Evolutionary conservation across 1,284 basidiomycete species (phyloP).

Genomic region (Cutaneotrichosporon sp.): DNA sequence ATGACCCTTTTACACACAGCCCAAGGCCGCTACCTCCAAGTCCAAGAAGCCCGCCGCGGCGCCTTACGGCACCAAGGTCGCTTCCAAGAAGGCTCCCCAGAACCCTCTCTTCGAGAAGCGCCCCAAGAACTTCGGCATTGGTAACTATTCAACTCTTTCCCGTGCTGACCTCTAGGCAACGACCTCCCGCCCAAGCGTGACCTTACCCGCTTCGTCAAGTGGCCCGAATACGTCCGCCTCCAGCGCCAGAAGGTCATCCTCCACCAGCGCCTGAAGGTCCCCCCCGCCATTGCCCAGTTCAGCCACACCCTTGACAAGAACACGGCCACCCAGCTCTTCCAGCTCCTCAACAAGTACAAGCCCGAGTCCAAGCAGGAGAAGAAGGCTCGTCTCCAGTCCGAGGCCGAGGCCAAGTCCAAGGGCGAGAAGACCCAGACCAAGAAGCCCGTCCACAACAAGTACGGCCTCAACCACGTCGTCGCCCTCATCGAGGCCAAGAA

Average conservation of each 20-base stretch:
- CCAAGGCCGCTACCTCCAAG: slow-evolving; percentile 49
- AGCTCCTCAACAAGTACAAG: slow-evolving; percentile 88
- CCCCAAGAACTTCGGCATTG: slow-evolving; percentile 92
- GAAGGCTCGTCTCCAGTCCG: slow-evolving; percentile 86
- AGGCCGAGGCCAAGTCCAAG: slow-evolving; percentile 61
- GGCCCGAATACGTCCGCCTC: slow-evolving; percentile 97
- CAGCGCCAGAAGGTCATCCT: slow-evolving; percentile 99
- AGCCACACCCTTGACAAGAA: slow-evolving; percentile 98
- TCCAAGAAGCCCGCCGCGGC: slow-evolving; percentile 49
- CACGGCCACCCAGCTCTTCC: slow-evolving; percentile 97
- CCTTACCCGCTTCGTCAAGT: slow-evolving; percentile 97
- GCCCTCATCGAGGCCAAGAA: slow-evolving; percentile 97
- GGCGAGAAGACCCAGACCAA: slow-evolving; percentile 61
- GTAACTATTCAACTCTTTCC: slow-evolving; percentile 52
- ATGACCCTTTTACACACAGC: slow-evolving; percentile 44
- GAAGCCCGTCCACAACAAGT: slow-evolving; percentile 94
- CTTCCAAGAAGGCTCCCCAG: slow-evolving; percentile 68
- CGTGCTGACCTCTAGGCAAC: slow-evolving; percentile 60
- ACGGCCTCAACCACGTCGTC: slow-evolving; percentile 94
- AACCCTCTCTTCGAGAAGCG: slow-evolving; percentile 93
- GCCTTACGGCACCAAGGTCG: slow-evolving; percentile 61
- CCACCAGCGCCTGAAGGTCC: slow-evolving; percentile 96
- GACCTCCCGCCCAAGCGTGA: slow-evolving; percentile 87
- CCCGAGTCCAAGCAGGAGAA: slow-evolving; percentile 82
- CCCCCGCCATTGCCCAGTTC: slow-evolving; percentile 97